Evolutionary conservation across 495 filamentous ascomycete genomes (phyloP).

Genomic region (Parathielavia hyrcaniae): DNA sequence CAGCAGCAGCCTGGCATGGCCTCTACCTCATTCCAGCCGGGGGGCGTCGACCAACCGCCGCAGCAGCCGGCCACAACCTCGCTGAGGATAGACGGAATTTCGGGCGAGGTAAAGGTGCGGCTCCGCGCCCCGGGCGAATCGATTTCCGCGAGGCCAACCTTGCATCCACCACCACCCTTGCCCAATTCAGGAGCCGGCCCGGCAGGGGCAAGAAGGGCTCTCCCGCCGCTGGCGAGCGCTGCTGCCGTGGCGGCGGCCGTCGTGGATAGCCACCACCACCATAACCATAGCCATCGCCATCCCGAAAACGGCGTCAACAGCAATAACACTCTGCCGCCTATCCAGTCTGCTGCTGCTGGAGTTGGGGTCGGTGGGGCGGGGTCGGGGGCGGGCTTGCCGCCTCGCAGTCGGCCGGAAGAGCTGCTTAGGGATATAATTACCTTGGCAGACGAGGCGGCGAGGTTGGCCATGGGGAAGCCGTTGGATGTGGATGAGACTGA

Average conservation of each 20-base stretch:
- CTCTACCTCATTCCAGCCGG: neutral
- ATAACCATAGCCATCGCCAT: neutral
- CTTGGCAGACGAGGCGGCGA: slow-evolving; percentile 36
- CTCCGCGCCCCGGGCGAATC: slow-evolving; percentile 24
- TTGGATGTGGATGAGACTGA: slow-evolving; percentile 41
- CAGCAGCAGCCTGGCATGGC: neutral
- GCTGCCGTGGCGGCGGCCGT: neutral
- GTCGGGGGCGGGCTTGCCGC: neutral
- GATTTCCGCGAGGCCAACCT: neutral
- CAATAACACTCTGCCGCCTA: slow-evolving; percentile 23
- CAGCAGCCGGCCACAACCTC: slow-evolving; percentile 18
- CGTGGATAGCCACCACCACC: neutral
- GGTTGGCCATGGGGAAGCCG: slow-evolving; percentile 25
- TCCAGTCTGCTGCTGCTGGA: slow-evolving; percentile 8
- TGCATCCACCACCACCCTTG: neutral
- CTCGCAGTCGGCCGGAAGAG: slow-evolving; percentile 35
- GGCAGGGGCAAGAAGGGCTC: neutral
- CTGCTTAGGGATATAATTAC: slow-evolving; percentile 40
- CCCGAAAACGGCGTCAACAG: neutral
- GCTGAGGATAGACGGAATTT: slow-evolving; percentile 41
- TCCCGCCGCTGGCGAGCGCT: slow-evolving; percentile 7
- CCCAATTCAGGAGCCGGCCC: neutral
- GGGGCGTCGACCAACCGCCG: neutral
- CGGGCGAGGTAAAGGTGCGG: slow-evolving; percentile 42
- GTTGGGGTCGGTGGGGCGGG: neutral